These are phyloP conservation scores for Adansonia madagascariensis DNA, from an alignment of 441 rosid genomes.

Conservation along the genomic window DNA sequence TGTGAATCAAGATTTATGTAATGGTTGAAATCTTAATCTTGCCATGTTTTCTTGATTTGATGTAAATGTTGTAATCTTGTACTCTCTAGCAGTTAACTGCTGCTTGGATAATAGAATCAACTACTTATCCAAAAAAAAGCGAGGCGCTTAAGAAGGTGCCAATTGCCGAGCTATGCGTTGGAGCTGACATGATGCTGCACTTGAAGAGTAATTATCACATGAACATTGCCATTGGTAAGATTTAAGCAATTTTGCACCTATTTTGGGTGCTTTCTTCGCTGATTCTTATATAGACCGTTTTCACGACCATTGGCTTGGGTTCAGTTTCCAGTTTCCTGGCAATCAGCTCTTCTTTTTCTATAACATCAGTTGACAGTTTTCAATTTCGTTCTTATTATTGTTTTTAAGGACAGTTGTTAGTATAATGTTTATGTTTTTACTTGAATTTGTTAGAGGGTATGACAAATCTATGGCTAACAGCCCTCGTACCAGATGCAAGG, in stretches of 20 bases:
- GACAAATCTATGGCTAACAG: conserved; percentile 31
- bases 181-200: conserved; percentile 33
- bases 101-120: too few relatives aligned
- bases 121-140: not conserved
- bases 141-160: conserved; percentile 39
- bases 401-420: not conserved
- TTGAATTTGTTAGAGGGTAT: conserved; percentile 23
- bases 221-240: conserved; percentile 33
- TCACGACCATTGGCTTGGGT: conserved; percentile 27
- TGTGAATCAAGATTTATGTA: too few relatives aligned
- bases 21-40: too few relatives aligned
- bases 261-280: conserved; percentile 33
- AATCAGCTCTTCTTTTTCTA: not conserved
- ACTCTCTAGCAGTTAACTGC: too few relatives aligned
- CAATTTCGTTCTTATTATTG: not conserved
- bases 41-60: too few relatives aligned
- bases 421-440: too few relatives aligned
- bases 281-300: conserved; percentile 43
- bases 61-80: too few relatives aligned
- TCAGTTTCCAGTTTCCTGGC: conserved; percentile 29
- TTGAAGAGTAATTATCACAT: conserved; percentile 30
- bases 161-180: conserved; percentile 26
- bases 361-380: not conserved
- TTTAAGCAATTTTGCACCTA: conserved; percentile 24
- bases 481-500: conserved; percentile 19